Base-by-base conservation (phyloP, 306 rosid genomes). In the Vicia sativa region DNA sequence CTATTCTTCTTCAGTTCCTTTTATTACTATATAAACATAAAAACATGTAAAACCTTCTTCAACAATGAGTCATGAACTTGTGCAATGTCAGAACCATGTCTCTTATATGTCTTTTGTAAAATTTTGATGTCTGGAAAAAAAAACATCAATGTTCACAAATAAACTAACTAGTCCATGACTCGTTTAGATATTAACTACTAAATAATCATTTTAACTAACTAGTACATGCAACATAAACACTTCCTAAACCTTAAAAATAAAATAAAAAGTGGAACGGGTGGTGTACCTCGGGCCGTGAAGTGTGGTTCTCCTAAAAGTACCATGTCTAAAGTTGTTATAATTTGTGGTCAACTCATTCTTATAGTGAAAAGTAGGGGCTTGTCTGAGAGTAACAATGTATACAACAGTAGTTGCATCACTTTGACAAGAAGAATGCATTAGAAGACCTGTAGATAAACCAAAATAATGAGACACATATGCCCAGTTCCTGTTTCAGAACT, bases 61-160 rank as follows among this genome's bases (percentile, higher is more conserved):
- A 93, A 78, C 80, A 88, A 71, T 3, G 90, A 82, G 77, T 93
- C 97, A 48, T 93, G 99, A 85, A 82, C 82, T 67, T 75, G 87
- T 7, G 89, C 79, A 49, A 90, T 71, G 65, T 85, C 63, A 48
- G 84, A 85, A 52, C 84, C 69, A 65, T 65, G 74, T 37, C 79
- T 68, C 54, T 49, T 65, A 69, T 67, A 77, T 12, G 62, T 46
- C 57, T n/a, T 76, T 88, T 3, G 99, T 80, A 55, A 68, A 77
- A 77, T 93, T 90, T 71, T 69, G 57, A 78, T 31, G 78, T 77
- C 81, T 77, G n/a, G 61, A 31, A 46, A 44, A 38, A 28, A 1
- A 34, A 42, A 48, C 19, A 43, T 44, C 65, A 26, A 48, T 7
- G 59, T 65, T 57, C 39, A 43, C 3, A 75, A 65, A 15, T 52